Conservation (phyloP, 2,329 filamentous ascomycete genomes). For the Magnaporthales sp. region DNA sequence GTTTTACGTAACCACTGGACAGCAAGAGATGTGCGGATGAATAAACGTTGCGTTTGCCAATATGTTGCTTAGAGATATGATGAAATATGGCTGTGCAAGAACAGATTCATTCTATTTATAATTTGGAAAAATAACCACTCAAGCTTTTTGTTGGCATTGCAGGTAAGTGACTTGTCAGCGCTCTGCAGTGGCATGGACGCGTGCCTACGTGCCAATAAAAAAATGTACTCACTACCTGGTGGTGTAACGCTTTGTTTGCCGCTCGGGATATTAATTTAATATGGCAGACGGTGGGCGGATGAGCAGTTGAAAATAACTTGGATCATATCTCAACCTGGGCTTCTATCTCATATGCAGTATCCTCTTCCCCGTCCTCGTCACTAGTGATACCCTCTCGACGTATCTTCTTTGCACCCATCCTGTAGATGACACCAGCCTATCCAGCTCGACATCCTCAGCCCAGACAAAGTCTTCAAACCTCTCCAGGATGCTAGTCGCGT, state of each 20-base stretch:
- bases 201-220: not conserved
- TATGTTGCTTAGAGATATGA: not conserved
- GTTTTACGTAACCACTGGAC: too few relatives aligned
- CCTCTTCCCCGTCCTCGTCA: slow-evolving; percentile 32
- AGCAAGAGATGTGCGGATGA: not conserved
- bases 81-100: not conserved
- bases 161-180: not conserved
- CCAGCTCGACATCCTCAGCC: slow-evolving; percentile 59
- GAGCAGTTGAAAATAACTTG: not conserved
- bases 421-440: slow-evolving; percentile 69
- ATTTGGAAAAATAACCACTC: not conserved
- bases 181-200: too few relatives aligned
- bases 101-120: not conserved
- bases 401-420: slow-evolving; percentile 72
- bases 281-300: too few relatives aligned
- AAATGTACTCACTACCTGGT: too few relatives aligned
- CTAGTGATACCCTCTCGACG: slow-evolving; percentile 24
- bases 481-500: slow-evolving; percentile 47
- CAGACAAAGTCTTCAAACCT: slow-evolving; percentile 59
- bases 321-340: slow-evolving; percentile 34
- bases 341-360: slow-evolving; percentile 45
- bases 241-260: too few relatives aligned
- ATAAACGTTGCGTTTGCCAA: not conserved
- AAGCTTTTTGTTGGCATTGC: not conserved
- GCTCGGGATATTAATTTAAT: too few relatives aligned